Evolutionary conservation across 2,329 filamentous ascomycete genomes (phyloP).

Genomic region (Cytospora piceicola): DNA sequence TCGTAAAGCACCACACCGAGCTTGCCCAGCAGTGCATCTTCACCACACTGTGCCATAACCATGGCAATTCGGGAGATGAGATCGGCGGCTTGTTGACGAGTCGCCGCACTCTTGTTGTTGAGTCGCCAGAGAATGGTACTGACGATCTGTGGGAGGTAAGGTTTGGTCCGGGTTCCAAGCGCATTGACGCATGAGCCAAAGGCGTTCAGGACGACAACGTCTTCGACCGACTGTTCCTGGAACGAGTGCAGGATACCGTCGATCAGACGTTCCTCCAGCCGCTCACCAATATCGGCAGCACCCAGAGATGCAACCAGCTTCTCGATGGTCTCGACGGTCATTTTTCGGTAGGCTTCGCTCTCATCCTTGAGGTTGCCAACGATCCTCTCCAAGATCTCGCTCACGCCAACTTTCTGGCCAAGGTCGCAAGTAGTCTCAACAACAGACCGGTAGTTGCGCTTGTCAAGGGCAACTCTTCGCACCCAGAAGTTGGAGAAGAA

Average conservation of each 20-base stretch:
- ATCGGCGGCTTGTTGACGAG: constrained; percentile 95
- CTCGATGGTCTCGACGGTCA: constrained; percentile 98
- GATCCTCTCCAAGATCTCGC: constrained; percentile 91
- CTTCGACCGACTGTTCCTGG: constrained; percentile 97
- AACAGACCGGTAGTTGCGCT: constrained; percentile 96
- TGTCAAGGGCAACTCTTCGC: constrained; percentile 92
- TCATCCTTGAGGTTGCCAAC: constrained; percentile 98
- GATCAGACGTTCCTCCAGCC: constrained; percentile 89
- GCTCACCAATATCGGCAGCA: constrained; percentile 89
- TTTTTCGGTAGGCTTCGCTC: constrained; percentile 96
- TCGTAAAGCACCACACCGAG: constrained; percentile 94
- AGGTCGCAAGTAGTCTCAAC: constrained; percentile 98
- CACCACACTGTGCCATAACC: constrained; percentile 98
- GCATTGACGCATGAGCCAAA: constrained; percentile 98
- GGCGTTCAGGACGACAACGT: constrained; percentile 93
- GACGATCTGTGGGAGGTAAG: constrained; percentile 95
- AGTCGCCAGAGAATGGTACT: constrained; percentile 94
- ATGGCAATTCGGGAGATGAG: constrained; percentile 96
- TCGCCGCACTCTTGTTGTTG: constrained; percentile 97
- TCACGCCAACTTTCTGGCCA: constrained; percentile 95
- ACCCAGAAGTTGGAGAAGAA: constrained; percentile 99
- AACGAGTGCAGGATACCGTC: constrained; percentile 96
- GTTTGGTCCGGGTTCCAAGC: constrained; percentile 89
- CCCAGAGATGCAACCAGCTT: constrained; percentile 93
- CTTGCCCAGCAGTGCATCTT: constrained; percentile 94